Evolutionary conservation across 768 basidiomycete species (phyloP).

Genomic region (Termitomyces sp.): DNA sequence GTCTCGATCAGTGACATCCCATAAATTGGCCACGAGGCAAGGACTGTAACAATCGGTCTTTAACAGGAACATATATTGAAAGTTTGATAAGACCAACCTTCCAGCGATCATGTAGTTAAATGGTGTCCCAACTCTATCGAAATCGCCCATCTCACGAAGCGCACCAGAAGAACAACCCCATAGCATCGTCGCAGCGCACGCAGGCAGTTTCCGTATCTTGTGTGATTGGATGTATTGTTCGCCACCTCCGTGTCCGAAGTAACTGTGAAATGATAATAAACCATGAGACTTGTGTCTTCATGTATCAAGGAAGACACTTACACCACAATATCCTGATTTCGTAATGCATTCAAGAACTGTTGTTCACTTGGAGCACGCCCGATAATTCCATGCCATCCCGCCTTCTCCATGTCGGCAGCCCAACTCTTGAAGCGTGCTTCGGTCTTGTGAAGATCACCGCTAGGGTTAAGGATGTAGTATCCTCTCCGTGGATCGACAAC

Average conservation of each 20-base stretch:
- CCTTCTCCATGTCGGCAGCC: slow-evolving; percentile 61
- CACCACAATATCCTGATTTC: slow-evolving; percentile 82
- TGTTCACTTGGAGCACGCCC: slow-evolving; percentile 79
- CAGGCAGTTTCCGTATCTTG: slow-evolving; percentile 71
- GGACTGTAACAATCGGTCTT: slow-evolving; percentile 46
- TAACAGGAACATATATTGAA: not conserved
- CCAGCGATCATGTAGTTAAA: slow-evolving; percentile 96
- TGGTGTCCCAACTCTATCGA: slow-evolving; percentile 88
- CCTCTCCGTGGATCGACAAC: slow-evolving; percentile 61
- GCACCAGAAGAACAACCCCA: slow-evolving; percentile 98
- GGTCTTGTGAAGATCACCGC: slow-evolving; percentile 82
- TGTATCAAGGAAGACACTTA: slow-evolving; percentile 35
- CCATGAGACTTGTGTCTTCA: not conserved
- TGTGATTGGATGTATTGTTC: slow-evolving; percentile 92
- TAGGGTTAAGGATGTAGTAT: slow-evolving; percentile 88
- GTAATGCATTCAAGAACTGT: slow-evolving; percentile 71
- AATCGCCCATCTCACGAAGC: slow-evolving; percentile 88
- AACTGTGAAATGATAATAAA: slow-evolving; percentile 41
- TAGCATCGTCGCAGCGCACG: slow-evolving; percentile 93
- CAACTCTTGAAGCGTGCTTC: slow-evolving; percentile 79
- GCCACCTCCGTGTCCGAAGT: slow-evolving; percentile 95
- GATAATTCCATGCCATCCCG: slow-evolving; percentile 81
- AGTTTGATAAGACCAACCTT: slow-evolving; percentile 56
- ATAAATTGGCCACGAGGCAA: slow-evolving; percentile 88
- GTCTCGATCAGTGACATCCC: slow-evolving; percentile 98